Conservation (phyloP, 164 flowering plant genomes). For the Cinnamomum chago region DNA sequence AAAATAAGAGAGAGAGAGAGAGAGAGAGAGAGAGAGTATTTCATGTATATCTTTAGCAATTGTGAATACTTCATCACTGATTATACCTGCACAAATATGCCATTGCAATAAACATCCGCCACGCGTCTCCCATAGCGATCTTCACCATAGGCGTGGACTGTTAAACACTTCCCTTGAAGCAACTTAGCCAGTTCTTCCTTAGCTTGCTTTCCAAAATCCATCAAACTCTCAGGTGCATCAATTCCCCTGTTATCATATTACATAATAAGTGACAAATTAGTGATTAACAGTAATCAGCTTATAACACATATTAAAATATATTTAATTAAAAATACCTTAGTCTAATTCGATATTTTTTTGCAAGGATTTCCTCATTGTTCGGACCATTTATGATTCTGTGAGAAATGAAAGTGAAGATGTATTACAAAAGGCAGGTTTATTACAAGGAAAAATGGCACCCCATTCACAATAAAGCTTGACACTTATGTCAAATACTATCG, state of each 20-base stretch:
- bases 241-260: slow-evolving; percentile 52
- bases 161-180: slow-evolving; percentile 56
- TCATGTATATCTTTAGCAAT: too few species aligned
- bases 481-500: too few species aligned
- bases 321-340: slow-evolving; percentile 40
- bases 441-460: neutral
- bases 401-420: neutral
- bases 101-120: slow-evolving; percentile 72
- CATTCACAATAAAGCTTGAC: too few species aligned
- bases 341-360: slow-evolving; percentile 66
- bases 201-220: slow-evolving; percentile 84
- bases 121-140: slow-evolving; percentile 74
- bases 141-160: slow-evolving; percentile 46
- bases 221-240: slow-evolving; percentile 84
- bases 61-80: too few species aligned
- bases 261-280: neutral
- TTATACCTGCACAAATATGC: slow-evolving; percentile 71
- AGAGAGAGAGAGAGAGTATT: too few species aligned
- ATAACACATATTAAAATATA: neutral
- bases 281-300: too few species aligned
- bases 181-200: slow-evolving; percentile 56
- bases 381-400: slow-evolving; percentile 46
- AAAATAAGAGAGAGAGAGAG: too few species aligned
- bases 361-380: slow-evolving; percentile 58
- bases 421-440: neutral